Base-by-base conservation (phyloP, 495 filamentous ascomycete species). In the Cercophora sp. region DNA sequence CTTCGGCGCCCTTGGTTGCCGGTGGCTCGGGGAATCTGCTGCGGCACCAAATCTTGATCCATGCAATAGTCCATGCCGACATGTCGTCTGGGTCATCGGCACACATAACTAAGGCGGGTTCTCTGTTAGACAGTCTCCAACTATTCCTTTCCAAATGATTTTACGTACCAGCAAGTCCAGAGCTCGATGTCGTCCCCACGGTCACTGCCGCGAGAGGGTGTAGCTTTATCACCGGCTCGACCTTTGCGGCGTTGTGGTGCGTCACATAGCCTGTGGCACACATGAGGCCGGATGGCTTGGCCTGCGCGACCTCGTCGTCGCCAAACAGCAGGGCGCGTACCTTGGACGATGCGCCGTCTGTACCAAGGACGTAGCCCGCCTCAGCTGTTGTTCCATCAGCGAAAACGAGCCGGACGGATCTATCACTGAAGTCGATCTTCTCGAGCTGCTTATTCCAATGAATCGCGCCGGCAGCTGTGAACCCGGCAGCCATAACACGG, bases 381-480 rank as follows among this genome's bases (percentile, higher is more conserved):
- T 42, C 5, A 19, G 19, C 39, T 3, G 39, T 42, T 19, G 39
- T 19, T 3, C 15, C 11, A 19, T 42, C 39, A 19, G 39, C 39
- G 11, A 42, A 42, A 19, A 11, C 22, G 19, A 42, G 39, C 3
- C 5, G 4, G 3, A 42, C 39, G 19, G 2, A 10, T 11, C 15
- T 16, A 40, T 18, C 36, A 8, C 36, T 23, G n/a, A 19, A 18
- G 5, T 58, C 59, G 13, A 67, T 15, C 15, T 37, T 39, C n/a
- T 54, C 60, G 31, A 74, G 51, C 15, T 26, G 29, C 50, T 64
- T 68, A 19, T 59, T 58, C 44, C 56, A 70, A 1, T 47, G 26
- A 8, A 72, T n/a, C n/a, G n/a, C n/a, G n/a, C n/a, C 42, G 18
- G 22, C 34, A n/a, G n/a, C 24, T 23, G 69, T 65, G 0, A 65